phyloP scores from a whole-genome alignment of 306 rosid genomes.

The Dryas alaskensis region DNA sequence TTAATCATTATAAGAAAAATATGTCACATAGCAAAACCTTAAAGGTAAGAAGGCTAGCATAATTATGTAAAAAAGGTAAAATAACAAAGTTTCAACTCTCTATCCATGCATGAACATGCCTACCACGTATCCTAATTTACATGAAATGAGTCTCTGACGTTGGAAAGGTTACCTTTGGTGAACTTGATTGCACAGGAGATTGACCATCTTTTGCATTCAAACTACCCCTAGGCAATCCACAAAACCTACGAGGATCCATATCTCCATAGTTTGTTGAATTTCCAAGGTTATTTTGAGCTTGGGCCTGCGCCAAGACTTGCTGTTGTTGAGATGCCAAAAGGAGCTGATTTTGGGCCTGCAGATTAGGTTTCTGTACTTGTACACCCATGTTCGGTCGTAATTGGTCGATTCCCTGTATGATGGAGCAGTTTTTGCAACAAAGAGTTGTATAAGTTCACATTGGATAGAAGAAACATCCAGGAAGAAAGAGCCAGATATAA shows the following conservation, averaged over 20 bases:
- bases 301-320: conserved; percentile 70
- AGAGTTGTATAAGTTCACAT: conserved; percentile 2
- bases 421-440: conserved; percentile 5
- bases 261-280: conserved; percentile 64
- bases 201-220: conserved; percentile 73
- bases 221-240: conserved; percentile 66
- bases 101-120: not conserved
- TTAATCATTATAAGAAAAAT: not conserved
- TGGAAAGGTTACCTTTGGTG: conserved; percentile 60
- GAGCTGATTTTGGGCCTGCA: conserved; percentile 71
- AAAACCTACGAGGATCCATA: conserved; percentile 72
- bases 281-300: conserved; percentile 68
- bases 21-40: not conserved
- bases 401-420: conserved; percentile 74
- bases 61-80: not conserved
- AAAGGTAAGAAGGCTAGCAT: not conserved
- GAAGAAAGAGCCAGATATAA: conserved; percentile 21
- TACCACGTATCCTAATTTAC: not conserved
- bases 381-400: conserved; percentile 73
- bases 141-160: not conserved
- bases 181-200: conserved; percentile 83
- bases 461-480: not conserved
- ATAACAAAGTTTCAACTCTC: not conserved
- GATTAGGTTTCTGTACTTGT: conserved; percentile 82
- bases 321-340: conserved; percentile 76